Conservation (phyloP, 2,329 filamentous ascomycete species). For the Fusarium sp. region DNA sequence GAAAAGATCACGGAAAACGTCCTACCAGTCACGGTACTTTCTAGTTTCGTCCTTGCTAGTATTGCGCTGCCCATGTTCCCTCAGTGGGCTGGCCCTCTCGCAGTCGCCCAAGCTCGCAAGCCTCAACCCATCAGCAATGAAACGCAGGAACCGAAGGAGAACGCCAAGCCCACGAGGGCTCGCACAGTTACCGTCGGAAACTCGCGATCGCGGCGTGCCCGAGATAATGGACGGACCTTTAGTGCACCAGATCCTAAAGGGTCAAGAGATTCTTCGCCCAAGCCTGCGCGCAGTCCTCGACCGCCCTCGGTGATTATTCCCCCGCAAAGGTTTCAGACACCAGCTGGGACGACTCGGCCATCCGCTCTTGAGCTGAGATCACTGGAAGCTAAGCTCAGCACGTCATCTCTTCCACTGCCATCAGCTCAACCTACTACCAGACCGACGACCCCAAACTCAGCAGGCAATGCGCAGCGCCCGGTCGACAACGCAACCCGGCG, state of each 20-base stretch:
- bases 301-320: slow-evolving; percentile 32
- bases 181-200: slow-evolving; percentile 68
- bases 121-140: slow-evolving; percentile 59
- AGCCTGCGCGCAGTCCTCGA: slow-evolving; percentile 38
- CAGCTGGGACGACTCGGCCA: slow-evolving; percentile 52
- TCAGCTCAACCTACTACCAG: slow-evolving; percentile 61
- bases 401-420: slow-evolving; percentile 72
- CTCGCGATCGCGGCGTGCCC: slow-evolving; percentile 58
- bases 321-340: slow-evolving; percentile 43
- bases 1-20: slow-evolving; percentile 85
- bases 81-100: slow-evolving; percentile 80
- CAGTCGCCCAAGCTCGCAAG: slow-evolving; percentile 82
- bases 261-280: slow-evolving; percentile 40
- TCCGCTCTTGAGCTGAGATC: slow-evolving; percentile 61
- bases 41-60: slow-evolving; percentile 80
- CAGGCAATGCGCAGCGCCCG: slow-evolving; percentile 56
- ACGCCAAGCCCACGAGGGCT: slow-evolving; percentile 62
- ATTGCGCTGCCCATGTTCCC: slow-evolving; percentile 78
- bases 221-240: slow-evolving; percentile 54
- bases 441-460: slow-evolving; percentile 66
- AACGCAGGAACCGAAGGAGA: slow-evolving; percentile 52
- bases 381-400: slow-evolving; percentile 70
- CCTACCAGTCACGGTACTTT: slow-evolving; percentile 80
- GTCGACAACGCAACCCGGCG: slow-evolving; percentile 61
- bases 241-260: slow-evolving; percentile 54